A percentile compares a stretch with the other conserved stretches of the same genome.
Evolutionary conservation across 192 early-diverging fungal species (phyloP).

Genomic region (Dissophora globulifera): DNA sequence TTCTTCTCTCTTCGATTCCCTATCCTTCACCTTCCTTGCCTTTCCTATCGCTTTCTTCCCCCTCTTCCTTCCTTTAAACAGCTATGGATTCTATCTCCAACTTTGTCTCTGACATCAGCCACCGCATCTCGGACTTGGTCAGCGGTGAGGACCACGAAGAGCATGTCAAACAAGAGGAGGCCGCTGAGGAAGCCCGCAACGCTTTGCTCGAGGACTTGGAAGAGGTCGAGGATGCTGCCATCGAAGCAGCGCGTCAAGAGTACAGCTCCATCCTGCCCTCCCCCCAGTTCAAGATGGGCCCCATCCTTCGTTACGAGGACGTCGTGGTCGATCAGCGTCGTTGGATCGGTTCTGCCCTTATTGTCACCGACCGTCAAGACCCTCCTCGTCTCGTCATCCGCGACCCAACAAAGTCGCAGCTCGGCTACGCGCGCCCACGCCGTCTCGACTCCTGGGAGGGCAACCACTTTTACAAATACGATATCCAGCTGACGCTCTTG

Average conservation of each 20-base stretch:
- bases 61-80: not conserved
- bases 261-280: conserved; percentile 47
- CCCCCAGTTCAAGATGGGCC: conserved; percentile 57
- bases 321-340: conserved; percentile 60
- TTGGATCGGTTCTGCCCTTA: conserved; percentile 65
- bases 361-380: conserved; percentile 49
- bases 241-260: conserved; percentile 47
- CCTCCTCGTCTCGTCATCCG: conserved; percentile 35
- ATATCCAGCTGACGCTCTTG: conserved; percentile 44
- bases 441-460: conserved; percentile 43
- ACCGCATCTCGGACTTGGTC: conserved; percentile 42
- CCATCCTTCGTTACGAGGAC: conserved; percentile 64
- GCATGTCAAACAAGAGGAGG: not conserved
- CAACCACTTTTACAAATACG: conserved; percentile 51
- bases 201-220: conserved; percentile 38
- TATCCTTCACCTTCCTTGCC: not conserved
- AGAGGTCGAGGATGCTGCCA: conserved; percentile 45
- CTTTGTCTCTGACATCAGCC: conserved; percentile 17
- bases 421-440: conserved; percentile 25
- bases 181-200: conserved; percentile 9
- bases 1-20: conserved; percentile 10
- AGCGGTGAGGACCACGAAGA: conserved; percentile 39
- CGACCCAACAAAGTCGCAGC: conserved; percentile 41
- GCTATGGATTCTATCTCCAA: conserved; percentile 24
- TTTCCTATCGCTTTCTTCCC: too few relatives aligned